A percentile compares a stretch with the other conserved stretches of the same genome.
phyloP scores from a whole-genome alignment of 2,329 filamentous ascomycete genomes.

The Stemphylium beticola region DNA sequence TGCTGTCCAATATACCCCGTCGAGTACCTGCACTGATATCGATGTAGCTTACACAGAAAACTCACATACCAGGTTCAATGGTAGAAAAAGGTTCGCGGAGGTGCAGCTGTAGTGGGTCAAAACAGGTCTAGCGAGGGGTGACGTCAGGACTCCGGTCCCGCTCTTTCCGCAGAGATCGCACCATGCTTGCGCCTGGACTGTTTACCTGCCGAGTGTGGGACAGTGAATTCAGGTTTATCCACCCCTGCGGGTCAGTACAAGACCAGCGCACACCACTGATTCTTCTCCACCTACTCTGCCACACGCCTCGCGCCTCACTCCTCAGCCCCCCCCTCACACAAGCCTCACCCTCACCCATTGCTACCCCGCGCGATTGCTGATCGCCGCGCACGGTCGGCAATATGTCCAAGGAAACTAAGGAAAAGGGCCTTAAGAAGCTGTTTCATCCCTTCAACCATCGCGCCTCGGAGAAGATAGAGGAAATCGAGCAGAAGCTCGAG shows the following conservation, averaged over 20 bases:
- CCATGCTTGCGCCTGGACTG: slow-evolving; percentile 3
- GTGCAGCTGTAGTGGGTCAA: neutral
- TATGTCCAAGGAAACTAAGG: slow-evolving; percentile 34
- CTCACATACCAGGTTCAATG: neutral
- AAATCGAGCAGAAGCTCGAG: slow-evolving; percentile 54
- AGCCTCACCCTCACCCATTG: slow-evolving; percentile 14
- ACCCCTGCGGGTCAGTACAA: slow-evolving; percentile 23
- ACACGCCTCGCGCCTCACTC: slow-evolving; percentile 28
- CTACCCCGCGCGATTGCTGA: slow-evolving; percentile 13
- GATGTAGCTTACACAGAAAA: neutral
- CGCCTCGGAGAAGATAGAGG: slow-evolving; percentile 34
- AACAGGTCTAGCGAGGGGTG: slow-evolving; percentile 6
- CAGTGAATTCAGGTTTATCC: slow-evolving; percentile 35
- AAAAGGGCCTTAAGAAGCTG: slow-evolving; percentile 42
- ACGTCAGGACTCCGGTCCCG: slow-evolving; percentile 16
- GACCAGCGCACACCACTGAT: slow-evolving; percentile 21
- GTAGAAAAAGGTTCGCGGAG: slow-evolving; percentile 1
- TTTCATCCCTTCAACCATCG: slow-evolving; percentile 47
- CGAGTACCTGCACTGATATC: neutral
- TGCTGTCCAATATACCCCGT: neutral
- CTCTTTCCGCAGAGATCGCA: slow-evolving; percentile 12
- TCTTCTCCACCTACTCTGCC: slow-evolving; percentile 15
- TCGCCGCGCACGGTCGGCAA: slow-evolving; percentile 20
- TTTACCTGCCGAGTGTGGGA: slow-evolving; percentile 15
- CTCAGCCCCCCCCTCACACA: slow-evolving; percentile 24